These are phyloP conservation scores for Sclerotinia minor DNA, from an alignment of 2,329 filamentous ascomycete species.

Conservation along the genomic window DNA sequence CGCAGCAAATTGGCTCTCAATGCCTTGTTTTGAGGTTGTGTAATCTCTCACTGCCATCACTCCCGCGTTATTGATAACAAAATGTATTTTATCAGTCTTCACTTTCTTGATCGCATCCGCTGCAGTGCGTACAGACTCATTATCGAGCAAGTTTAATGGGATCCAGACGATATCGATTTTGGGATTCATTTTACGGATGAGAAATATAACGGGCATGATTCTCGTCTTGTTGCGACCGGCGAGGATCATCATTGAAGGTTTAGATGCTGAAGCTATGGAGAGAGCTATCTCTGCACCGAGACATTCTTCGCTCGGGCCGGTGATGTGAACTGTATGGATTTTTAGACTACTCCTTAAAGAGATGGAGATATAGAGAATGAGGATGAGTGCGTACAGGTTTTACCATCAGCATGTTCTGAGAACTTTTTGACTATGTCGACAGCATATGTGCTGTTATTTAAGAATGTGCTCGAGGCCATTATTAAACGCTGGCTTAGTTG, in stretches of 20 bases:
- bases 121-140: background rate
- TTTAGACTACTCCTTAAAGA: background rate
- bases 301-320: background rate
- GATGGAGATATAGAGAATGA: background rate
- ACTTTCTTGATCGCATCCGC: slow-evolving; percentile 27
- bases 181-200: slow-evolving; percentile 3
- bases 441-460: background rate
- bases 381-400: background rate
- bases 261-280: slow-evolving; percentile 9
- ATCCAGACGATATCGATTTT: background rate
- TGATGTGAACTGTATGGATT: background rate
- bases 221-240: background rate
- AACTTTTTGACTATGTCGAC: background rate
- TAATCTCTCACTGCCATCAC: slow-evolving; percentile 45
- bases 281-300: slow-evolving; percentile 7
- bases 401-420: slow-evolving; percentile 8
- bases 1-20: slow-evolving; percentile 41
- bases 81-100: slow-evolving; percentile 42
- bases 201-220: background rate
- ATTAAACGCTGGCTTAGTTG: background rate
- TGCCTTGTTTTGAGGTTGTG: slow-evolving; percentile 43
- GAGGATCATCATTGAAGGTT: slow-evolving; percentile 8
- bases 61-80: slow-evolving; percentile 48
- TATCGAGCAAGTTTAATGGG: background rate
- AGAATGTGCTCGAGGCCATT: background rate